Percentiles rank a stretch among this genome's conserved stretches.
Evolutionary conservation across 179 eudicot genomes (phyloP).

Genomic region (Pouteria campechiana): DNA sequence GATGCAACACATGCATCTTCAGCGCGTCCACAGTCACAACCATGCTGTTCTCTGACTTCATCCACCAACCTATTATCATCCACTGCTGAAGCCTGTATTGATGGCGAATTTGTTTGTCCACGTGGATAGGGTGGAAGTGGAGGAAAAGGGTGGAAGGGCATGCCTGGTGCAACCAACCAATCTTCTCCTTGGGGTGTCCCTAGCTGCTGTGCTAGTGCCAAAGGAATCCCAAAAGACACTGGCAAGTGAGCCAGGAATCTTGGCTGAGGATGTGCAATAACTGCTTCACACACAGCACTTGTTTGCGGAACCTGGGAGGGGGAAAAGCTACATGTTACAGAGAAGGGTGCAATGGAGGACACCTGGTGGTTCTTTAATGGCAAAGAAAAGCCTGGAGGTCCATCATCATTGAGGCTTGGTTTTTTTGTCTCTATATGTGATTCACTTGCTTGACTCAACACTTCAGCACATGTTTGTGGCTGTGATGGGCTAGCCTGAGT

Average conservation of each 20-base stretch:
- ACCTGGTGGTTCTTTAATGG: constrained; percentile 9
- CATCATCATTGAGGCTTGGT: constrained; percentile 39
- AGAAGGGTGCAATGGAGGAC: constrained; percentile 9
- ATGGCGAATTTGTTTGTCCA: constrained; percentile 5
- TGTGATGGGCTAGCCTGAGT: too few relatives aligned
- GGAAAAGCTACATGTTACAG: constrained; percentile 1
- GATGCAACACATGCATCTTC: constrained; percentile 35
- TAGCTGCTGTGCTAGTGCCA: constrained; percentile 32
- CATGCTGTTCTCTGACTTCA: neutral
- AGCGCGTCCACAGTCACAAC: neutral
- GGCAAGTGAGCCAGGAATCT: constrained; percentile 42
- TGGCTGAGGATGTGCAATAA: constrained; percentile 33
- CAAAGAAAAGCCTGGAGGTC: constrained; percentile 61
- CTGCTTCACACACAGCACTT: constrained; percentile 10
- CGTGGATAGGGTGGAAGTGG: constrained; percentile 65
- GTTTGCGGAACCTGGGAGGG: constrained; percentile 17
- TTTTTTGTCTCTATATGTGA: too few relatives aligned
- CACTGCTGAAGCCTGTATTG: constrained; percentile 9
- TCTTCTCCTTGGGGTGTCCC: constrained; percentile 36
- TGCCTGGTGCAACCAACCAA: constrained; percentile 69
- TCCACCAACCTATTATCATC: too few relatives aligned
- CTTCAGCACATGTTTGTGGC: too few relatives aligned
- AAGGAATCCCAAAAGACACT: constrained; percentile 68
- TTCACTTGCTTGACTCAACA: too few relatives aligned
- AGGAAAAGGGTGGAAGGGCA: constrained; percentile 79